Conservation (phyloP, 805 yeast genomes). For the Lachancea dasiensis region DNA sequence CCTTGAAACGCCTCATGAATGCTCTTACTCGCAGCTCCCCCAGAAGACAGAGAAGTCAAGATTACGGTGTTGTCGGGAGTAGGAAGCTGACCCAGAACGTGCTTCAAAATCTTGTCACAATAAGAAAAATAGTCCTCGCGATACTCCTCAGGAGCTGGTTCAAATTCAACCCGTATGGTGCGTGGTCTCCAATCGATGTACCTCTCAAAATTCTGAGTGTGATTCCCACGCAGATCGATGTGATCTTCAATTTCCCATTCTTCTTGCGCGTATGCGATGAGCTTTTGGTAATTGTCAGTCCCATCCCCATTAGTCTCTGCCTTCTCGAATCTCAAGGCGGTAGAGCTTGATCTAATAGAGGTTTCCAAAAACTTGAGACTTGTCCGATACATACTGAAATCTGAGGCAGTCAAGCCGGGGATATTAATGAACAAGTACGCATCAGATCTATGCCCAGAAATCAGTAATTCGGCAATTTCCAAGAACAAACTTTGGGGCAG, state of each 20-base stretch:
- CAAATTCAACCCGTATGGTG: conserved; percentile 53
- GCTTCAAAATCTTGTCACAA: conserved; percentile 45
- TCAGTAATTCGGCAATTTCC: conserved; percentile 28
- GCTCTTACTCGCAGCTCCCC: conserved; percentile 23
- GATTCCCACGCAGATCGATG: conserved; percentile 28
- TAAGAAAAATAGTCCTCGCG: conserved; percentile 33
- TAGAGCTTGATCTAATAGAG: conserved; percentile 51
- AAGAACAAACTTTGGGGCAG: conserved; percentile 27
- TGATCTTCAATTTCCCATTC: conserved; percentile 23
- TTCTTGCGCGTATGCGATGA: conserved; percentile 16
- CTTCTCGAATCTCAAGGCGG: conserved; percentile 54
- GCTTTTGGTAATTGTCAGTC: conserved; percentile 15
- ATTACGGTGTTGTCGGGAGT: conserved; percentile 64
- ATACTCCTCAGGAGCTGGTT: conserved; percentile 39
- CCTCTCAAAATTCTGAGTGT: conserved; percentile 42
- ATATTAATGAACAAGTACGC: conserved; percentile 51
- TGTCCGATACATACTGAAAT: conserved; percentile 37
- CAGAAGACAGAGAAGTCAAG: conserved; percentile 39
- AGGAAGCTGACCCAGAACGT: conserved; percentile 61
- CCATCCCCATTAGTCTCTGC: conserved; percentile 26
- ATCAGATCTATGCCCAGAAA: conserved; percentile 45
- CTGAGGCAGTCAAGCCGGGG: conserved; percentile 46
- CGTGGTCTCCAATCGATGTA: conserved; percentile 62
- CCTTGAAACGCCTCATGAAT: conserved; percentile 16
- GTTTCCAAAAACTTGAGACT: conserved; percentile 46